These are phyloP conservation scores for Dothistroma septosporum DNA, from an alignment of 2,329 filamentous ascomycete species.

Conservation along the genomic window DNA sequence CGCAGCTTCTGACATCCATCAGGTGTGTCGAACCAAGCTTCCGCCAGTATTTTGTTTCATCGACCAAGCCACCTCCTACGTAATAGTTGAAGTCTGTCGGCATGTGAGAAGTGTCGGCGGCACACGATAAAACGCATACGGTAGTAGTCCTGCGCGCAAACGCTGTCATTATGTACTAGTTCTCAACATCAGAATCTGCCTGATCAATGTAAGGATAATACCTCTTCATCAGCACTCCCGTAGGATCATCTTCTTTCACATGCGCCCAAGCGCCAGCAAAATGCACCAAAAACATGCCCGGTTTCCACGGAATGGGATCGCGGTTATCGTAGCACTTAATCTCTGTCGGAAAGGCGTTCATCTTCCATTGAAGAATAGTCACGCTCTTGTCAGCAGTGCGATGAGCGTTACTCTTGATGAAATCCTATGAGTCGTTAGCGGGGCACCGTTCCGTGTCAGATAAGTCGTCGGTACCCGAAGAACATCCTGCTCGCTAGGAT, in stretches of 20 bases:
- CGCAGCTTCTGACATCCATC: no score
- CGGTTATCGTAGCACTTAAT: conserved; percentile 36
- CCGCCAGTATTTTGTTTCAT: background rate
- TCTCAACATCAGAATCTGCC: background rate
- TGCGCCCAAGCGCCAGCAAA: conserved; percentile 44
- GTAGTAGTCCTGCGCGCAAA: background rate
- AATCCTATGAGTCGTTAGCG: conserved; percentile 19
- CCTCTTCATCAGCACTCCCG: conserved; percentile 38
- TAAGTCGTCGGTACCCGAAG: conserved; percentile 22
- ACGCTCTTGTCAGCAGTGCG: conserved; percentile 10
- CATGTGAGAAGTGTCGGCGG: background rate
- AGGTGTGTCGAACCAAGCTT: background rate
- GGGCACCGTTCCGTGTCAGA: background rate
- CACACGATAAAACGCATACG: background rate
- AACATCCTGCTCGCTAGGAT: conserved; percentile 39
- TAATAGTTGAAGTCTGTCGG: background rate
- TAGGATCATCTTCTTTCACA: conserved; percentile 37
- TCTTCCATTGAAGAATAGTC: conserved; percentile 36
- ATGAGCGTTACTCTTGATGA: conserved; percentile 23
- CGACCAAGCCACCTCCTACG: background rate
- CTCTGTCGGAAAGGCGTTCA: conserved; percentile 41
- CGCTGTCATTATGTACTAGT: background rate
- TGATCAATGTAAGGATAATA: conserved; percentile 22
- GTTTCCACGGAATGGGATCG: conserved; percentile 32
- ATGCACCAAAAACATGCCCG: conserved; percentile 31